Evolutionary conservation across 176 grass and related monocot genomes (phyloP).

Genomic region (Avena sativa): DNA sequence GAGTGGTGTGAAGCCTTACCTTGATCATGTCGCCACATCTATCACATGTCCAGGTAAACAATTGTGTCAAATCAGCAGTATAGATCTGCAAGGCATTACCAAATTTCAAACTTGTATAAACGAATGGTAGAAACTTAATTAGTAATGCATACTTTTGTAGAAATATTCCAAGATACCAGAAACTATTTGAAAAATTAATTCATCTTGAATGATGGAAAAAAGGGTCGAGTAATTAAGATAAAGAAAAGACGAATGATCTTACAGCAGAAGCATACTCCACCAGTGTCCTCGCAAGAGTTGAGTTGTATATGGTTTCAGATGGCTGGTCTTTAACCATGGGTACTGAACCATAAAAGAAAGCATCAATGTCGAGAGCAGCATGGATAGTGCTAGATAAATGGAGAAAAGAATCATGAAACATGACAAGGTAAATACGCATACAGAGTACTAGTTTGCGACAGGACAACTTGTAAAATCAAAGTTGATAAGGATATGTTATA

Average conservation of each 20-base stretch:
- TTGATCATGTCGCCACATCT: constrained; percentile 75
- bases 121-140: not conserved
- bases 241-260: constrained; percentile 43
- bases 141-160: not conserved
- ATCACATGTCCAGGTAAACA: constrained; percentile 91
- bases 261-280: constrained; percentile 95
- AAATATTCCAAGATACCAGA: not conserved
- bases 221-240: not conserved
- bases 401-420: constrained; percentile 2
- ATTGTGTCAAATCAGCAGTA: constrained; percentile 81
- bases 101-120: not conserved
- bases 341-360: constrained; percentile 50
- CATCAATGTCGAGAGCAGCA: not conserved
- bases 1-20: constrained; percentile 48
- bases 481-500: not conserved
- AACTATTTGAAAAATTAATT: not conserved
- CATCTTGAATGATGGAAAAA: not conserved
- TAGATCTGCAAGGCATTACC: constrained; percentile 71
- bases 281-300: constrained; percentile 76
- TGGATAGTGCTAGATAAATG: constrained; percentile 1
- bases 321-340: constrained; percentile 43
- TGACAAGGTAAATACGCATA: not conserved
- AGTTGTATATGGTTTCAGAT: constrained; percentile 67
- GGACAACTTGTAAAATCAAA: not conserved
- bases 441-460: not conserved